Conservation (phyloP, 805 yeast genomes). For the Maudiozyma barnettii region DNA sequence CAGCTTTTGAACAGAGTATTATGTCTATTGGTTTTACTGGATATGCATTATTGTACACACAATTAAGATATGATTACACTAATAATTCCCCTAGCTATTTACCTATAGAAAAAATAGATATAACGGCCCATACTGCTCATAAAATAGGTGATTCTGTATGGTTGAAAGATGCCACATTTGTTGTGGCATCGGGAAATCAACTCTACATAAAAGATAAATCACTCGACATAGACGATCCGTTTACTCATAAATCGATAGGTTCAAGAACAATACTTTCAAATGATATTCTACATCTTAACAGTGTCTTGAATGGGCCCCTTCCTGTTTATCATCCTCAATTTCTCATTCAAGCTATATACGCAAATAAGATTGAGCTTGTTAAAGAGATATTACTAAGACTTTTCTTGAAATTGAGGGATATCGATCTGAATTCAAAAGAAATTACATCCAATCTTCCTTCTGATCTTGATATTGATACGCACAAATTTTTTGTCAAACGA, state of each 20-base stretch:
- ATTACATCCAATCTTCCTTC: constrained; percentile 24
- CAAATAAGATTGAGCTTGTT: constrained; percentile 47
- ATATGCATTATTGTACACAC: constrained; percentile 61
- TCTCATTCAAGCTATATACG: constrained; percentile 62
- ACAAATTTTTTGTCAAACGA: constrained; percentile 19
- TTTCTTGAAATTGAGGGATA: constrained; percentile 44
- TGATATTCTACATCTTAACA: constrained; percentile 56
- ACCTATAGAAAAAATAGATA: constrained; percentile 62
- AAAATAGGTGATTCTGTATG: constrained; percentile 83
- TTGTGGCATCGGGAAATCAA: constrained; percentile 85
- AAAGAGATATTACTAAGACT: constrained; percentile 47
- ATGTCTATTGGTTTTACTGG: constrained; percentile 70
- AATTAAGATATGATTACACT: constrained; percentile 81
- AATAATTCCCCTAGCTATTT: constrained; percentile 69
- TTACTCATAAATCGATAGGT: constrained; percentile 47
- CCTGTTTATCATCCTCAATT: constrained; percentile 90
- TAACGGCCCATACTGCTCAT: constrained; percentile 64
- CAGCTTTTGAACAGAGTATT: constrained; percentile 54
- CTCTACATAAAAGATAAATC: constrained; percentile 69
- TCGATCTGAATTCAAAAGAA: constrained; percentile 35
- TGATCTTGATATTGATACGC: constrained; percentile 21
- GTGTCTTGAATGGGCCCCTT: constrained; percentile 78
- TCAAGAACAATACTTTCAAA: constrained; percentile 45
- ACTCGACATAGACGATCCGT: constrained; percentile 45
- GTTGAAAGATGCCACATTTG: constrained; percentile 70